A percentile compares a stretch with the other conserved stretches of the same genome.
Conservation (phyloP, 495 filamentous ascomycete genomes). For the Penicillium crystallinum region DNA sequence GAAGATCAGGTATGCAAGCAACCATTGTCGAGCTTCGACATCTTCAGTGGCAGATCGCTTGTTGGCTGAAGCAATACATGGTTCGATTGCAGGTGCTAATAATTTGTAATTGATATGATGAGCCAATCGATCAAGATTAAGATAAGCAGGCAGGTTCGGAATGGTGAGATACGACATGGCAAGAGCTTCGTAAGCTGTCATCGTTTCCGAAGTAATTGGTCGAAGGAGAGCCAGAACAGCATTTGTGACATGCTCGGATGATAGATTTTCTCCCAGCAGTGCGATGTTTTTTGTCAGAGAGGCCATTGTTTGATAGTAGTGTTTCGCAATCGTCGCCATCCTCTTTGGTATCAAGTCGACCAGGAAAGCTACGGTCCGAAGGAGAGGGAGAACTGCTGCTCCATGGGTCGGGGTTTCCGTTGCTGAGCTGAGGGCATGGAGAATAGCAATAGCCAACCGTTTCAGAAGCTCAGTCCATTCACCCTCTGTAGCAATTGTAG, state of each 20-base stretch:
- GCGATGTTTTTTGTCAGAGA: conserved; percentile 32
- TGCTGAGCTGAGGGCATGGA: conserved; percentile 37
- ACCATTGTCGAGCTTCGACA: conserved; percentile 54
- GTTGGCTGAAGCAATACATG: conserved; percentile 27
- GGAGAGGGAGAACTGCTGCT: conserved; percentile 26
- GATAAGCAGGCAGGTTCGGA: conserved; percentile 35
- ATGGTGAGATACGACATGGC: conserved; percentile 49
- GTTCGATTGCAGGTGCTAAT: conserved; percentile 44
- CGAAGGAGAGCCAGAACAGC: conserved; percentile 46
- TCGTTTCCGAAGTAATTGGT: conserved; percentile 42
- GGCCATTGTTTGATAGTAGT: conserved; percentile 44
- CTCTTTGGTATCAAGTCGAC: conserved; percentile 42
- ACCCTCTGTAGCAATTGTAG: conserved; percentile 38
- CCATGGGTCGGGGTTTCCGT: conserved; percentile 17
- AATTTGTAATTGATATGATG: conserved; percentile 49
- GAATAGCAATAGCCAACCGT: conserved; percentile 41
- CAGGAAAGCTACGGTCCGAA: conserved; percentile 37
- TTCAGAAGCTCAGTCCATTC: conserved; percentile 45
- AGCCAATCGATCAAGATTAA: conserved; percentile 45
- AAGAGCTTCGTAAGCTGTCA: conserved; percentile 54
- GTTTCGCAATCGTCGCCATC: conserved; percentile 38
- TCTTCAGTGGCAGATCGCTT: conserved; percentile 23
- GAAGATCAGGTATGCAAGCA: conserved; percentile 76
- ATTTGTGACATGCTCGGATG: conserved; percentile 25
- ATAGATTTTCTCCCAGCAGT: conserved; percentile 13